Evolutionary conservation across 2,329 filamentous ascomycete genomes (phyloP), one percentile per base, ranked within the genome.

Genomic region (Diaporthe humulicola): DNA sequence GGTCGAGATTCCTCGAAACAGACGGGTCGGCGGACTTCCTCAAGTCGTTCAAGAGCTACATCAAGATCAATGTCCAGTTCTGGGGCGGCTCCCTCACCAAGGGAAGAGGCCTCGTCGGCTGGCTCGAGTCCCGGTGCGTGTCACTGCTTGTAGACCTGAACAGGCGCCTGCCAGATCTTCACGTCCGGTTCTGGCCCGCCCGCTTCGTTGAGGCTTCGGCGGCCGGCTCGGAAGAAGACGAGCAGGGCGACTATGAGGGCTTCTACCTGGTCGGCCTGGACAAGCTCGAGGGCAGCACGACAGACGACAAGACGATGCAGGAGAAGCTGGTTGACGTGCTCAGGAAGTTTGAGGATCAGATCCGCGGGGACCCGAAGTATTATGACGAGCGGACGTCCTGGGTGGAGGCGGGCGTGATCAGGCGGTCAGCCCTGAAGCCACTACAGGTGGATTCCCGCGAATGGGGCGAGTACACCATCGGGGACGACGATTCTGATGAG

Each of bases 41-140:
- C 8, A 77, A 77, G 1, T 79, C 82, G 0, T 90, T 89, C 80
- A 87, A 84, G 72, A 88, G 83, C 70, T 94, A 91, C 78, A 82
- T 91, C 73, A 90, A 89, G 78, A 87, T 94, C 70, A 89, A 92
- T 73, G 86, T 90, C 1, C 90, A 92, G 61, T 93, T 92, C 81
- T 94, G 92, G 92, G 91, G 91, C 1, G 82, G 87, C 9, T 90
- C 90, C 2, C 82, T 87, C 1, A 82, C 86, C 1, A 90, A 88
- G 71, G 89, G 90, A 1, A 88, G 87, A 28, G 83, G 85, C 17
- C 87, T 92, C 64, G 83, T 93, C 0, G 90, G 90, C 15, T 93
- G 91, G 91, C 81, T 93, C 2, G 91, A 93, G 78, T 92, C 90
- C 10, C 86, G 89, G 72, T 91, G 88, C 72, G 85, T 90, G 2